Percentiles rank a stretch among this genome's conserved stretches.
phyloP scores from a whole-genome alignment of 495 filamentous ascomycete species.

The Penicillium steckii region DNA sequence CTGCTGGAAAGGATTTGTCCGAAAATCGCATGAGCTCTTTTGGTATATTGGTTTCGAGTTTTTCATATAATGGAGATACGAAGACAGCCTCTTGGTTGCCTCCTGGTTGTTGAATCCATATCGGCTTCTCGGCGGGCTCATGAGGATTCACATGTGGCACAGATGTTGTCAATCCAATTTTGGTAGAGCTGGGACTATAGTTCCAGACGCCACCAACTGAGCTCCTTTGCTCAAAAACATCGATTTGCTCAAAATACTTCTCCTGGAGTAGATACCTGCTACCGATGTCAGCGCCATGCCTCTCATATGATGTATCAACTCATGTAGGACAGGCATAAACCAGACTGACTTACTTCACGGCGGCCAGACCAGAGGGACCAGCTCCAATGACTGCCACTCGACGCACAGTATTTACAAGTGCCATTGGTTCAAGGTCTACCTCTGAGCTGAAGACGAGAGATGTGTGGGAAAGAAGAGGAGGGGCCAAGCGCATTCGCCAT shows the following conservation, averaged over 20 bases:
- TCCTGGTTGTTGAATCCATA: slow-evolving; percentile 32
- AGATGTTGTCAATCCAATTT: slow-evolving; percentile 22
- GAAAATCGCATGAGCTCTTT: slow-evolving; percentile 78
- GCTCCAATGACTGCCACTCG: slow-evolving; percentile 47
- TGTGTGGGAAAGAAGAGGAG: neutral
- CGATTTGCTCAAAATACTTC: slow-evolving; percentile 64
- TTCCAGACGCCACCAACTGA: slow-evolving; percentile 84
- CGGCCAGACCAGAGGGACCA: slow-evolving; percentile 43
- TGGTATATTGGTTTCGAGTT: slow-evolving; percentile 84
- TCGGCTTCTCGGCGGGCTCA: slow-evolving; percentile 39
- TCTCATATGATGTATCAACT: neutral
- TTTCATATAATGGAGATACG: slow-evolving; percentile 77
- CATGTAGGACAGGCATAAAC: neutral
- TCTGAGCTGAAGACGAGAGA: neutral
- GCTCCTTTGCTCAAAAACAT: slow-evolving; percentile 77
- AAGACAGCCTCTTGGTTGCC: slow-evolving; percentile 36
- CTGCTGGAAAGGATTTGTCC: slow-evolving; percentile 61
- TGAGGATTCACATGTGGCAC: slow-evolving; percentile 46
- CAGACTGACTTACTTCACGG: slow-evolving; percentile 35
- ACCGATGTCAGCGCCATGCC: slow-evolving; percentile 4
- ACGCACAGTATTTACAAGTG: slow-evolving; percentile 24
- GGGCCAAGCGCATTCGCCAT: slow-evolving; percentile 19
- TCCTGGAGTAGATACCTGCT: slow-evolving; percentile 73
- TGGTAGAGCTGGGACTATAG: slow-evolving; percentile 39
- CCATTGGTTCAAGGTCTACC: slow-evolving; percentile 13